phyloP scores from a whole-genome alignment of 169 alveolate species.

The Plasmodium fragile region DNA sequence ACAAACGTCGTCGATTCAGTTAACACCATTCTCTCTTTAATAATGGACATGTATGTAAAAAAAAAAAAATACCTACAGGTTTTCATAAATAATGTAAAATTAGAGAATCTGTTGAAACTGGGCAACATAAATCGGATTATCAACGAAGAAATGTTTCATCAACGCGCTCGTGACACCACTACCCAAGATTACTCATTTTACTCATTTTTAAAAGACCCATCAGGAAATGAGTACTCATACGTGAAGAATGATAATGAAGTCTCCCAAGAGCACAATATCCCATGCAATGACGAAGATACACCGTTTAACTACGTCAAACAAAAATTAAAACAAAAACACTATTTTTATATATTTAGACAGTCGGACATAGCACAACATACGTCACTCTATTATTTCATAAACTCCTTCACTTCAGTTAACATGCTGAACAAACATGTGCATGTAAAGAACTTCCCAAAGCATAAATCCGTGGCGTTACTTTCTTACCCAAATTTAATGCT shows the following conservation, averaged over 20 bases:
- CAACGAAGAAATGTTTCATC: neutral
- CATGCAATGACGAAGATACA: neutral
- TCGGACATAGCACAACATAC: conserved; percentile 65
- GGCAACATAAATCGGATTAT: neutral
- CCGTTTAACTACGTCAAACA: neutral
- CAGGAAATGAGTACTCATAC: neutral
- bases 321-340: conserved; percentile 32
- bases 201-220: neutral
- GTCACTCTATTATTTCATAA: conserved; percentile 58
- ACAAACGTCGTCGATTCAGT: conserved; percentile 27
- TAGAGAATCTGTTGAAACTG: conserved; percentile 15
- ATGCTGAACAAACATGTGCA: conserved; percentile 47
- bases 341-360: conserved; percentile 51
- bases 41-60: conserved; percentile 52
- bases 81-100: conserved; percentile 27
- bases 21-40: conserved; percentile 52
- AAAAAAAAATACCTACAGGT: conserved; percentile 51
- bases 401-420: conserved; percentile 60
- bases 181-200: neutral
- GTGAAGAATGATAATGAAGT: neutral
- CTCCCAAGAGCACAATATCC: neutral
- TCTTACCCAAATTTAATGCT: conserved; percentile 75
- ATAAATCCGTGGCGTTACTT: conserved; percentile 51
- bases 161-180: neutral
- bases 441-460: conserved; percentile 15